phyloP scores from a whole-genome alignment of 2,329 filamentous ascomycete genomes.

The Talaromyces sp. region DNA sequence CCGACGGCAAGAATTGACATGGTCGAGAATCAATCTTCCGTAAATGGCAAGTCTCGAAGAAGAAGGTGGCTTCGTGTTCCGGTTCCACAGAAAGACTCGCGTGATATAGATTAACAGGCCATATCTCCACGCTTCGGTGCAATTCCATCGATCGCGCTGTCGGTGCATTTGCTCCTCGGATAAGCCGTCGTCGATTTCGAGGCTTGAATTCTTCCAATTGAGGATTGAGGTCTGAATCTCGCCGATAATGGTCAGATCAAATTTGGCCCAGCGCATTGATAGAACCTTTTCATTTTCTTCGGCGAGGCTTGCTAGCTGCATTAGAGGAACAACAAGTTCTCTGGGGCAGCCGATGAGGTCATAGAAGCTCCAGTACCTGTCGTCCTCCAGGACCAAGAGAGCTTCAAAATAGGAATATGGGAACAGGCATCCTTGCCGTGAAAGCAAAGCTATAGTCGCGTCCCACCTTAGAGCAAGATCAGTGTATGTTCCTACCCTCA shows the following conservation, averaged over 20 bases:
- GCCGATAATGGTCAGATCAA: not conserved
- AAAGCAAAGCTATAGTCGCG: slow-evolving; percentile 4
- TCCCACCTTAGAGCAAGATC: slow-evolving; percentile 3
- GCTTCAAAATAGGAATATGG: slow-evolving; percentile 5
- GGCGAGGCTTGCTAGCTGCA: slow-evolving; percentile 5
- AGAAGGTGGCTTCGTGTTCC: not conserved
- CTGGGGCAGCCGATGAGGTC: slow-evolving; percentile 7
- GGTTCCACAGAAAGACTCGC: slow-evolving; percentile 4
- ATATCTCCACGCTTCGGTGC: slow-evolving; percentile 8
- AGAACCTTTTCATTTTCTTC: not conserved
- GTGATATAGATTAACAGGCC: slow-evolving; percentile 4
- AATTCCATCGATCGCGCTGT: slow-evolving; percentile 5
- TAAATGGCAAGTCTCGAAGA: not conserved
- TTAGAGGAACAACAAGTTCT: slow-evolving; percentile 1
- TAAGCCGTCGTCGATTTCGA: not conserved
- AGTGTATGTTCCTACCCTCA: not conserved
- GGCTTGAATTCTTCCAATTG: not conserved
- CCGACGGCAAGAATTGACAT: slow-evolving; percentile 5
- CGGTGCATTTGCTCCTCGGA: slow-evolving; percentile 5
- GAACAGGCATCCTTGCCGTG: not conserved
- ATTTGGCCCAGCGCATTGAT: not conserved
- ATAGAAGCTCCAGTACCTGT: slow-evolving; percentile 4
- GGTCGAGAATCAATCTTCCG: slow-evolving; percentile 2
- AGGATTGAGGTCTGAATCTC: not conserved
- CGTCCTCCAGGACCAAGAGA: not conserved